Evolutionary conservation across 257 asterid species (phyloP).

Genomic region (Penstemon davidsonii): DNA sequence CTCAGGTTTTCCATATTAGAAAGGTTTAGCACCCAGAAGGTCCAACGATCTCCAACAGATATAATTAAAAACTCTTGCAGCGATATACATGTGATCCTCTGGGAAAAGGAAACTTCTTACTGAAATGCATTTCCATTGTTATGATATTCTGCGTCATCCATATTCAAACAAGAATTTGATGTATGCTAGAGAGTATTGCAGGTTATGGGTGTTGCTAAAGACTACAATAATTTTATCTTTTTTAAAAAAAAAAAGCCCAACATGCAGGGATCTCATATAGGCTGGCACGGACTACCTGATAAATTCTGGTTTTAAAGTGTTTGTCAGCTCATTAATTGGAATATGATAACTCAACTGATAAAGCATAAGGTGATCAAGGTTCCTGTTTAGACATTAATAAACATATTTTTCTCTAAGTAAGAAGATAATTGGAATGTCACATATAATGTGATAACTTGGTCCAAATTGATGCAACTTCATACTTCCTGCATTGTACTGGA

Average conservation of each 20-base stretch:
- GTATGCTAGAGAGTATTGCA: background rate
- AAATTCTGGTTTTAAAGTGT: too few relatives aligned
- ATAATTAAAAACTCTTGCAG: background rate
- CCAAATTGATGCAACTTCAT: background rate
- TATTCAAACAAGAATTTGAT: slow-evolving; percentile 13
- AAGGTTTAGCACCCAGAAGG: slow-evolving; percentile 14
- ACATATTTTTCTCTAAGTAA: background rate
- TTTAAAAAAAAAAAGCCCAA: background rate
- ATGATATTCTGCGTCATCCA: background rate
- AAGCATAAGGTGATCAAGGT: background rate
- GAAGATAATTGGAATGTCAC: background rate
- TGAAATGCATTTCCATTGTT: background rate
- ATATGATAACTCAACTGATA: background rate
- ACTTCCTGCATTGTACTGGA: background rate
- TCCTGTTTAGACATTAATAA: background rate
- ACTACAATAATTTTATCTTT: background rate
- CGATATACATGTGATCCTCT: background rate
- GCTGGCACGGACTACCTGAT: background rate
- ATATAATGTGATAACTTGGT: background rate
- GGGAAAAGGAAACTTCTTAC: slow-evolving; percentile 1
- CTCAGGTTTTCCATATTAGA: background rate
- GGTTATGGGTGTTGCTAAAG: background rate
- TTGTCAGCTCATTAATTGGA: slow-evolving; percentile 3
- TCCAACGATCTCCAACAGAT: slow-evolving; percentile 16
- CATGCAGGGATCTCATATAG: slow-evolving; percentile 3